phyloP scores from a whole-genome alignment of 2,329 filamentous ascomycete species.

The Talaromyces sp. region DNA sequence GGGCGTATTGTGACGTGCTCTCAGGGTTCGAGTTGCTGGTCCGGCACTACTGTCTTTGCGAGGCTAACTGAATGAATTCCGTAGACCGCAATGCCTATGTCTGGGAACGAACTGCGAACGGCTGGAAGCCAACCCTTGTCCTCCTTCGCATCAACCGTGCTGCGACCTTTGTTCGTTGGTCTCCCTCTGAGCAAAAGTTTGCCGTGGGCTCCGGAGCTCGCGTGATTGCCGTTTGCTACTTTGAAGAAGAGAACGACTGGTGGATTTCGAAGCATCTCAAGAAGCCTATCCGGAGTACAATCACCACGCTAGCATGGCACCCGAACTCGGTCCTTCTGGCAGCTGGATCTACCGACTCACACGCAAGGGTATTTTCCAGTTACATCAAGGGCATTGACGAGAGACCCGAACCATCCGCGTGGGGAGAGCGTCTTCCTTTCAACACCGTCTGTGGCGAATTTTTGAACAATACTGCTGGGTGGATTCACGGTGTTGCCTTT shows the following conservation, averaged over 20 bases:
- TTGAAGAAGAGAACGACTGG: slow-evolving; percentile 99
- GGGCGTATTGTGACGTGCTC: slow-evolving; percentile 97
- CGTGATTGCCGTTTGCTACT: slow-evolving; percentile 95
- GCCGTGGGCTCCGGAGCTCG: slow-evolving; percentile 93
- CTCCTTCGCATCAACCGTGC: slow-evolving; percentile 95
- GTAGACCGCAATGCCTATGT: slow-evolving; percentile 94
- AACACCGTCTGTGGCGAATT: slow-evolving; percentile 98
- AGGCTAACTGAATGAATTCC: slow-evolving; percentile 5
- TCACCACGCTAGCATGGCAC: slow-evolving; percentile 93
- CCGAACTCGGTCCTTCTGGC: slow-evolving; percentile 94
- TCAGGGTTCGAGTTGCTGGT: slow-evolving; percentile 57
- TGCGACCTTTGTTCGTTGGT: slow-evolving; percentile 96
- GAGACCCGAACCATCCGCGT: slow-evolving; percentile 77
- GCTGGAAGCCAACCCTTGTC: slow-evolving; percentile 95
- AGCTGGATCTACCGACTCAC: slow-evolving; percentile 93
- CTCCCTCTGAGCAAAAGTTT: slow-evolving; percentile 93
- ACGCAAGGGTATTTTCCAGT: slow-evolving; percentile 87
- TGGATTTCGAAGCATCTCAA: slow-evolving; percentile 99
- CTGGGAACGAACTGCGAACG: slow-evolving; percentile 87
- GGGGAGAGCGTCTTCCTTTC: slow-evolving; percentile 94
- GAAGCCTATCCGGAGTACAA: slow-evolving; percentile 96
- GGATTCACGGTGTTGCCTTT: slow-evolving; percentile 91
- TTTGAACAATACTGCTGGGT: slow-evolving; percentile 91
- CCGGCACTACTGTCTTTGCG: neutral
- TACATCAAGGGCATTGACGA: slow-evolving; percentile 95